These are phyloP conservation scores for Chrysopogon serrulatus DNA, from an alignment of 176 grass and related monocot species.

Conservation along the genomic window DNA sequence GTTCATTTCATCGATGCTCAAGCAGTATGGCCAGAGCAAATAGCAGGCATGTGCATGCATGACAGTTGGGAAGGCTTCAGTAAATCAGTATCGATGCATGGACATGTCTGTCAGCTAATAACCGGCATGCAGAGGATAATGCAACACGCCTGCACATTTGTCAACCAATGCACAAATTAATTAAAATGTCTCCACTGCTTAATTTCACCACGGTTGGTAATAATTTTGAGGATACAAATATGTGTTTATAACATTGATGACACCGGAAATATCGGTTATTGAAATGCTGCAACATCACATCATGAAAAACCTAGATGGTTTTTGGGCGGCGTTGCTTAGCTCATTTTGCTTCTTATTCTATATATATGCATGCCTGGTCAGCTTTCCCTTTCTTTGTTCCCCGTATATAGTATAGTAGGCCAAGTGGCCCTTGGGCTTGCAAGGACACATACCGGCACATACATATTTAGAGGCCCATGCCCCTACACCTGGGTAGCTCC, in stretches of 20 bases:
- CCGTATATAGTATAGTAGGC: slow-evolving; percentile 10
- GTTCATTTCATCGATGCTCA: not conserved
- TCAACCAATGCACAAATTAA: not conserved
- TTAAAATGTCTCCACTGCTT: not conserved
- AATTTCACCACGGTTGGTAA: not conserved
- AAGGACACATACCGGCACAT: not conserved
- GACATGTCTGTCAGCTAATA: not conserved
- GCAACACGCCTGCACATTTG: no score
- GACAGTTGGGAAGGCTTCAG: not conserved
- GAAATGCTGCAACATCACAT: slow-evolving; percentile 29
- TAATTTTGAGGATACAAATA: not conserved
- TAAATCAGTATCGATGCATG: not conserved
- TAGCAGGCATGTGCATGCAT: not conserved
- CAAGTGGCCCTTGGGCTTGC: slow-evolving; percentile 5
- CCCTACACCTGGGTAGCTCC: not conserved
- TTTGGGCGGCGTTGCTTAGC: not conserved
- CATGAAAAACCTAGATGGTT: not conserved
- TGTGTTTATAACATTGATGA: not conserved
- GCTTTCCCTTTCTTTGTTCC: slow-evolving; percentile 14
- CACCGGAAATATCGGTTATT: not conserved
- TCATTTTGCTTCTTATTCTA: not conserved
- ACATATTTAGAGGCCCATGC: slow-evolving; percentile 16
- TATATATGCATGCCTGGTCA: not conserved
- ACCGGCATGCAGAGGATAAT: not conserved
- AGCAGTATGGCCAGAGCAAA: not conserved